Evolutionary conservation across 2,329 filamentous ascomycete genomes (phyloP).

Genomic region (Hymenoscyphus repandus): DNA sequence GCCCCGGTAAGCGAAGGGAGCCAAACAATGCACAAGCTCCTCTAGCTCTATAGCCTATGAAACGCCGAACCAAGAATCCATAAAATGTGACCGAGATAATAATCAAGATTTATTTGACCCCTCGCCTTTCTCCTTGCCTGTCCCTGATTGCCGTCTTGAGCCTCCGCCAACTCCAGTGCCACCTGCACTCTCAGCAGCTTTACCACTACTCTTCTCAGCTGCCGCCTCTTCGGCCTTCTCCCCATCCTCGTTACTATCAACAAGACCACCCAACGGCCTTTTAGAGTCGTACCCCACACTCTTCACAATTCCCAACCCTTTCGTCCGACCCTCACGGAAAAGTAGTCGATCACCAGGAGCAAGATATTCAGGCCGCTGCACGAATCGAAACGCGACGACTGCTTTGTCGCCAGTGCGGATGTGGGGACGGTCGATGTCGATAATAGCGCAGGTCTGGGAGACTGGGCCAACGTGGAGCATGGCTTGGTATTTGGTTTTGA

Average conservation of each 20-base stretch:
- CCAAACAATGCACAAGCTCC: too few relatives aligned
- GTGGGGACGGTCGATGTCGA: constrained; percentile 93
- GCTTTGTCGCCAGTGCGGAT: constrained; percentile 95
- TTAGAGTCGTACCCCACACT: constrained; percentile 75
- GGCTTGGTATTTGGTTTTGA: constrained; percentile 93
- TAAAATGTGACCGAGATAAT: too few relatives aligned
- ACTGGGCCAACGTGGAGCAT: constrained; percentile 97
- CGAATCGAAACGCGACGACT: constrained; percentile 87
- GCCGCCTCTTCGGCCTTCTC: constrained; percentile 1
- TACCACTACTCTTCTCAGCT: neutral
- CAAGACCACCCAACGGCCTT: constrained; percentile 38
- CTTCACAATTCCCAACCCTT: constrained; percentile 93
- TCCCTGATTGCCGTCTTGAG: neutral
- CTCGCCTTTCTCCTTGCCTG: neutral
- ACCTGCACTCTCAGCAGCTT: constrained; percentile 3
- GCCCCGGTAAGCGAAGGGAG: too few relatives aligned
- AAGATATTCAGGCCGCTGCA: constrained; percentile 89
- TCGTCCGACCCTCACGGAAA: constrained; percentile 91
- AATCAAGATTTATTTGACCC: neutral
- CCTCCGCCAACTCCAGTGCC: neutral
- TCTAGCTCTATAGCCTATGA: too few relatives aligned
- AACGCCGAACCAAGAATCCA: too few relatives aligned
- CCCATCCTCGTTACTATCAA: constrained; percentile 30
- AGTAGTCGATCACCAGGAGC: constrained; percentile 82
- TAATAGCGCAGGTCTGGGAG: constrained; percentile 92